Base-by-base conservation (phyloP, 768 basidiomycete genomes). In the Tricholoma hemisulphureum region DNA sequence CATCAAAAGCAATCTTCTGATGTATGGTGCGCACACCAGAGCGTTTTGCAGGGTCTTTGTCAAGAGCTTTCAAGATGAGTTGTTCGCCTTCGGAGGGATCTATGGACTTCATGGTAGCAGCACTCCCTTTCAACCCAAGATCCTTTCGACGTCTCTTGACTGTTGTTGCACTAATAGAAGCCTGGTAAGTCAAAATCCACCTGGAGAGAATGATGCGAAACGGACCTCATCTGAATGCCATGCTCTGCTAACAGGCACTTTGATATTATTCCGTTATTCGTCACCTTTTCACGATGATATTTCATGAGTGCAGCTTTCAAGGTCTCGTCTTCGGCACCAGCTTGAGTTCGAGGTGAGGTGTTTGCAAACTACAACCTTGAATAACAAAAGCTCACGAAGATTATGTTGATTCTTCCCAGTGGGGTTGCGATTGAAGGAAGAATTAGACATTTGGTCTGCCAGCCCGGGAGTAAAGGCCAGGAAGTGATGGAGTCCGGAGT, bases 61-160 rank as follows among this genome's bases (percentile, higher is more conserved):
- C 66, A 23, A 71, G 59, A 31, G 65, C 48, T 9, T 63, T 48
- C 5, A 71, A 29, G 6, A 73, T 60, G 2, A 69, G 57, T 39
- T 71, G 67, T 16, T 55, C 55, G 20, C 48, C 58, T 6, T 64
- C 63, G 1, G 43, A 6, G 6, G 28, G 23, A 5, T 67, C 50
- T 29, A 72, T 51, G 0, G 29, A 55, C 35, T 58, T 62, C 49
- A 56, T 64, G 2, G 66, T 67, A 8, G 50, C 21, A n/a, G 58
- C 45, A 32, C 62, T 61, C 1, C 62, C 66, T 1, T 31, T 51
- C 18, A 45, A 45, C n/a, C 43, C 43, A 1, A 45, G 1, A 1
- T 23, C 21, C 5, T 45, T 45, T 24, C 20, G 43, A 24, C 43
- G 21, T 2, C 43, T 1, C 43, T 45, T 45, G 43, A 45, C 43